These are phyloP conservation scores for Psidium guajava DNA, from an alignment of 345 rosid genomes.

Conservation along the genomic window DNA sequence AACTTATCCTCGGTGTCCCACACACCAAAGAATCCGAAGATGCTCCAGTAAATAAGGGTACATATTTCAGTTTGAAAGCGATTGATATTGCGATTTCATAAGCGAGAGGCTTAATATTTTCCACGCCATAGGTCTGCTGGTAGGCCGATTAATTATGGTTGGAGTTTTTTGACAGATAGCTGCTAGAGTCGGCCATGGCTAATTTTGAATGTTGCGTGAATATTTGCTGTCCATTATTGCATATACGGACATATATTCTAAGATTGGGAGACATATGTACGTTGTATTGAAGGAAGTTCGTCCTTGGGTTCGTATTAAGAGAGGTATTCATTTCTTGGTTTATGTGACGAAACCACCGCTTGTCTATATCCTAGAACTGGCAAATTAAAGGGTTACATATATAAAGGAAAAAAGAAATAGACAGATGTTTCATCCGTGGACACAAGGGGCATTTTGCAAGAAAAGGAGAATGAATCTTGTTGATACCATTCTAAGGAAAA, in stretches of 20 bases:
- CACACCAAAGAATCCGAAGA: neutral
- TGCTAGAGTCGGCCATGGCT: neutral
- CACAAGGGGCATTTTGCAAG: too few species aligned
- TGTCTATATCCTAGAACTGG: neutral
- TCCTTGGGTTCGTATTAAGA: neutral
- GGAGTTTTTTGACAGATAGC: neutral
- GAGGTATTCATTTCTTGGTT: neutral
- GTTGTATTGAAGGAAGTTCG: neutral
- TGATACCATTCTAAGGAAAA: too few species aligned
- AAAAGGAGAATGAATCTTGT: too few species aligned
- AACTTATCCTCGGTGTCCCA: neutral
- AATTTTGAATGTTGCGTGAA: neutral
- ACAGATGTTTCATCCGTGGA: too few species aligned
- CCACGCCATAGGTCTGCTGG: neutral
- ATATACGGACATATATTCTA: neutral
- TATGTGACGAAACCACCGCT: neutral
- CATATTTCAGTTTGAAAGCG: neutral
- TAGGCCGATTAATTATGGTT: neutral
- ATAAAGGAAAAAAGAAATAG: neutral
- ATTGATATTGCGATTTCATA: neutral
- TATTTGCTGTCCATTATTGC: neutral
- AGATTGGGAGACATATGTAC: neutral
- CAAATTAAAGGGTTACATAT: neutral
- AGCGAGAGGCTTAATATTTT: neutral
- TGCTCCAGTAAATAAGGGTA: neutral